Evolutionary conservation across 2,329 filamentous ascomycete species (phyloP).

Genomic region (Phaeomoniella chlamydospora): DNA sequence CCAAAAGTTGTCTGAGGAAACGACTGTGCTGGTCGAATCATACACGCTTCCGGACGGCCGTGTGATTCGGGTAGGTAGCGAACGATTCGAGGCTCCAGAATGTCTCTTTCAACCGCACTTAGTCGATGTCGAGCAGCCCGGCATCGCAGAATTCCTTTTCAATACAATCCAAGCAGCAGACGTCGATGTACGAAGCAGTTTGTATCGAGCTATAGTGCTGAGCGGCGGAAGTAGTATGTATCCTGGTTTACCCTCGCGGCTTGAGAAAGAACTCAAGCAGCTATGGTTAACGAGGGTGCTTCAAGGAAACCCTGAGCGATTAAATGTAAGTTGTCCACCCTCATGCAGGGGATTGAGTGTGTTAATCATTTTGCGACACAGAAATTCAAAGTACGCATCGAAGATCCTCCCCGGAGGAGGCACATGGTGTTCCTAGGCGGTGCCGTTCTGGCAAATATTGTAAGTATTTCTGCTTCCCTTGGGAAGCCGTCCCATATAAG

Average conservation of each 20-base stretch:
- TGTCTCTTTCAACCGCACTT: conserved; percentile 97
- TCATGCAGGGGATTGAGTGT: background rate
- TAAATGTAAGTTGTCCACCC: conserved; percentile 42
- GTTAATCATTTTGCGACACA: conserved; percentile 13
- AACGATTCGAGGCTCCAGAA: conserved; percentile 94
- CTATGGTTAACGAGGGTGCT: conserved; percentile 90
- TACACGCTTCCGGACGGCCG: conserved; percentile 95
- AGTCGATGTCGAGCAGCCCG: conserved; percentile 92
- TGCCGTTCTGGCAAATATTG: conserved; percentile 86
- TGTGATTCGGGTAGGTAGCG: conserved; percentile 88
- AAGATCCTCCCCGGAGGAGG: conserved; percentile 85
- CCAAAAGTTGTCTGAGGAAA: conserved; percentile 91
- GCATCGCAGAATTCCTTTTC: conserved; percentile 94
- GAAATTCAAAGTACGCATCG: conserved; percentile 99
- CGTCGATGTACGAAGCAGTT: conserved; percentile 80
- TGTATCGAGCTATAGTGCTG: conserved; percentile 95
- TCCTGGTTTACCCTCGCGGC: conserved; percentile 77
- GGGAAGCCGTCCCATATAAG: background rate
- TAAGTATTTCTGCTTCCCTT: background rate
- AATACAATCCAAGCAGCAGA: conserved; percentile 96
- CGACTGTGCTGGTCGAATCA: conserved; percentile 89
- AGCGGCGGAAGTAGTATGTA: conserved; percentile 99
- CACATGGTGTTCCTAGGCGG: conserved; percentile 99
- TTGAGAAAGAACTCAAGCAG: conserved; percentile 99
- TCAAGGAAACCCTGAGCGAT: conserved; percentile 76